Evolutionary conservation across 139 green algal genomes (phyloP), one percentile per base, ranked within the genome.

Genomic region (Volvox reticuliferus): DNA sequence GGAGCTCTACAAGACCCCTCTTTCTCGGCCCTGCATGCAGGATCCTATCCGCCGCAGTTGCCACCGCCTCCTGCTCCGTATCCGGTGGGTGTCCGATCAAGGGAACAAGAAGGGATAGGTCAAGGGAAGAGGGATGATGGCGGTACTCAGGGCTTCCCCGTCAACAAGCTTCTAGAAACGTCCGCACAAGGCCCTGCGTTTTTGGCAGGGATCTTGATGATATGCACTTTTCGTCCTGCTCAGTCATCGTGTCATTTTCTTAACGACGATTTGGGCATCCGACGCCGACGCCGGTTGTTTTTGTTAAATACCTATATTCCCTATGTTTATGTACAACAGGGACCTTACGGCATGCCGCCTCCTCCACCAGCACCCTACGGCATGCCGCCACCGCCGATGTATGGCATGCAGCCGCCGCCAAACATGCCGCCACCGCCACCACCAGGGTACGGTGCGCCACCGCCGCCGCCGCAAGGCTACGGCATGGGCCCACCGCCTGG

Each of bases 401-500:
- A 88, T 37, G 44, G 78, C 18, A 78, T 84, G 63, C 30, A 24
- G 37, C 71, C 50, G 1, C 61, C 44, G 30, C 35, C 44, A 17
- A 55, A 75, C 63, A 86, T 88, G 73, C 63, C n/a, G 19, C 88
- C 80, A n/a, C n/a, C n/a, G 62, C 88, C 67, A 33, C 88, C 87
- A 21, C 65, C 35, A 37, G 65, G 63, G 82, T 87, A 87, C 80
- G 80, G 79, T 14, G 79, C 44, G 22, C 35, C 19, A 62, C 79
- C 37, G 63, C 88, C 88, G 6, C 65, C 37, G 63, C 88, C 88
- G 21, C 65, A 16, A 21, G 65, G 67, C 24, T 88, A 88, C 32
- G 82, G 88, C 67, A 88, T 92, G 88, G 79, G 79, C 33, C 92
- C 89, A 24, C 92, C 91, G 26, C 83, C 86, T 1, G 80, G 81